Evolutionary conservation across 2,329 filamentous ascomycete genomes (phyloP).

Genomic region (Aspergillus hiratsukae): DNA sequence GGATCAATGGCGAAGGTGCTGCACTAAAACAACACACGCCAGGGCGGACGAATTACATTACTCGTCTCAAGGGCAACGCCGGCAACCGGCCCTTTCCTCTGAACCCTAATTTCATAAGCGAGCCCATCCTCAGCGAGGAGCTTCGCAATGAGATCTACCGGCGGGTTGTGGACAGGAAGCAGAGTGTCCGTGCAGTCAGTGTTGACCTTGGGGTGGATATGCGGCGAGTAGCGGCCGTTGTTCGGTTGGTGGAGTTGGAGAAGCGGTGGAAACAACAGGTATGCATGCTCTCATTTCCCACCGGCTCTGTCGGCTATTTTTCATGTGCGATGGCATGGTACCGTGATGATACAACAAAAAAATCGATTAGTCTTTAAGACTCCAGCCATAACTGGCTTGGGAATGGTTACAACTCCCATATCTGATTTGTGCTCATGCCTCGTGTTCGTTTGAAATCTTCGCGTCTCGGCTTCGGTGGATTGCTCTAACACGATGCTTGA

Average conservation of each 20-base stretch:
- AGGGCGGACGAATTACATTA: constrained; percentile 30
- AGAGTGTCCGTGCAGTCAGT: constrained; percentile 71
- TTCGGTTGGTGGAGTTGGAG: constrained; percentile 80
- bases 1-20: constrained; percentile 47
- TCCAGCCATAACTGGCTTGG: constrained; percentile 39
- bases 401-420: constrained; percentile 59
- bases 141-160: constrained; percentile 70
- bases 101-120: constrained; percentile 66
- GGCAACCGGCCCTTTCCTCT: constrained; percentile 62
- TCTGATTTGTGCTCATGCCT: constrained; percentile 18
- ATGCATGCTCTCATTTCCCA: constrained; percentile 39
- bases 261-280: constrained; percentile 73
- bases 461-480: constrained; percentile 8
- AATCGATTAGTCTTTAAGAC: constrained; percentile 99
- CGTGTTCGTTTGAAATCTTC: constrained; percentile 4
- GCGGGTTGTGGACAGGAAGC: constrained; percentile 60
- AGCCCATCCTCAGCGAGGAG: constrained; percentile 68
- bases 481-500: constrained; percentile 14
- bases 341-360: constrained; percentile 69
- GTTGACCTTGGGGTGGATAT: constrained; percentile 75
- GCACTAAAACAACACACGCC: constrained; percentile 28
- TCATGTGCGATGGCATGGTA: constrained; percentile 3
- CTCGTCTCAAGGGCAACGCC: constrained; percentile 11
- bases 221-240: constrained; percentile 77
- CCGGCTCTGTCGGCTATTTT: constrained; percentile 1